Evolutionary conservation across 148 eudicot species (phyloP).

Genomic region (Rheum nobile): DNA sequence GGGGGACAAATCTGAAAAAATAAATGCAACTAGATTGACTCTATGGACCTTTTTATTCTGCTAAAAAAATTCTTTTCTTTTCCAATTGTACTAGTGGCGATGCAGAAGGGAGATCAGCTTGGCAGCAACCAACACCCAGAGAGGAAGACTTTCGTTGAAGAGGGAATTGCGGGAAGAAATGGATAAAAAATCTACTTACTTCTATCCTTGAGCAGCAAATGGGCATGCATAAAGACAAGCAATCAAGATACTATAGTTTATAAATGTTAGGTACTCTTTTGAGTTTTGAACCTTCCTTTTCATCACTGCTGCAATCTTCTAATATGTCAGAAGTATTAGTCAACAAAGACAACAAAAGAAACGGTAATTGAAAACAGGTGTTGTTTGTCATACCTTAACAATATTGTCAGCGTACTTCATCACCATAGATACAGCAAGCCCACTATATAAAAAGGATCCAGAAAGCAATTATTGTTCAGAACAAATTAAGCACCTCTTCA

Average conservation of each 20-base stretch:
- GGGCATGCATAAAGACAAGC: not conserved
- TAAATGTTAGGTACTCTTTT: not conserved
- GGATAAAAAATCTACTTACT: not conserved
- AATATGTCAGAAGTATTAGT: not conserved
- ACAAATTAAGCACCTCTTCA: not conserved
- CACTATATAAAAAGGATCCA: slow-evolving; percentile 38
- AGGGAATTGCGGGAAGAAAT: no score
- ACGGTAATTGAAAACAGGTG: not conserved
- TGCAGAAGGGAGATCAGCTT: no score
- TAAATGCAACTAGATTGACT: no score
- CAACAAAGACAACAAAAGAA: not conserved
- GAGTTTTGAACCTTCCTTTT: not conserved
- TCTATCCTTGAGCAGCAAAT: not conserved
- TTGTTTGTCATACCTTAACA: slow-evolving; percentile 54
- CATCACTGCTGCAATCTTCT: not conserved
- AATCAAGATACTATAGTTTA: not conserved
- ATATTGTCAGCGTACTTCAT: slow-evolving; percentile 99
- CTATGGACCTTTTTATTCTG: no score
- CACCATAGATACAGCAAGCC: slow-evolving; percentile 98
- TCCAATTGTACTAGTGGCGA: no score
- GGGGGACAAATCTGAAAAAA: no score
- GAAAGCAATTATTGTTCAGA: not conserved
- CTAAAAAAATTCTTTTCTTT: no score
- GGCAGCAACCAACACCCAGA: no score
- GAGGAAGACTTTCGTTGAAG: no score